Conservation (phyloP, 2,329 filamentous ascomycete species). For the Atkinsonella texensis region DNA sequence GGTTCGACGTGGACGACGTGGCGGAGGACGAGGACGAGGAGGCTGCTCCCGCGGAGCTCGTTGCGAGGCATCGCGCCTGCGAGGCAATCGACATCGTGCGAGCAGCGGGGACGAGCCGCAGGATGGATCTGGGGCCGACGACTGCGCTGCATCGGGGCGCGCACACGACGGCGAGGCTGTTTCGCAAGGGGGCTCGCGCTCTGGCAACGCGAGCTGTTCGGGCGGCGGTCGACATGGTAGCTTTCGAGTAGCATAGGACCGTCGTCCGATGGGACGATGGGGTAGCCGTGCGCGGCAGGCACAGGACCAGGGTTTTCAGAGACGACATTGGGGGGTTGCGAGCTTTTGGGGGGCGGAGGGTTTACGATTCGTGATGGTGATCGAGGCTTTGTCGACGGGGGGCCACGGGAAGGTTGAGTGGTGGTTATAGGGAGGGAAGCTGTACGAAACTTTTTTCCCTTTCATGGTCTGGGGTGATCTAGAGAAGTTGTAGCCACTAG, state of each 20-base stretch:
- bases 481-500: too few relatives aligned
- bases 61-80: conserved; percentile 9
- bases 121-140: conserved; percentile 1
- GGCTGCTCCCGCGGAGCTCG: conserved; percentile 5
- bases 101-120: conserved; percentile 4
- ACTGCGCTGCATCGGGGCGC: not conserved
- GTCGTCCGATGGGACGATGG: conserved; percentile 11
- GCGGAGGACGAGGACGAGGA: not conserved
- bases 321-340: conserved; percentile 15
- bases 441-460: too few relatives aligned
- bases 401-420: too few relatives aligned
- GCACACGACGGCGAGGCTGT: conserved; percentile 3
- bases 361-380: too few relatives aligned
- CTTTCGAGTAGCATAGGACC: conserved; percentile 15
- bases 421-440: too few relatives aligned
- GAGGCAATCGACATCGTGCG: conserved; percentile 2
- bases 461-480: too few relatives aligned
- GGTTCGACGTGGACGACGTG: conserved; percentile 13
- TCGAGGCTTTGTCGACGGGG: too few relatives aligned
- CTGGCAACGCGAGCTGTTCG: conserved; percentile 13
- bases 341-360: not conserved
- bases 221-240: conserved; percentile 17
- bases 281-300: conserved; percentile 15
- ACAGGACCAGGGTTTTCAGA: conserved; percentile 21
- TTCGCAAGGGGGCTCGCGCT: conserved; percentile 8